Evolutionary conservation across 208 protist species (phyloP), one percentile per base, ranked within the genome.

Genomic region (Naegleria lovaniensis): DNA sequence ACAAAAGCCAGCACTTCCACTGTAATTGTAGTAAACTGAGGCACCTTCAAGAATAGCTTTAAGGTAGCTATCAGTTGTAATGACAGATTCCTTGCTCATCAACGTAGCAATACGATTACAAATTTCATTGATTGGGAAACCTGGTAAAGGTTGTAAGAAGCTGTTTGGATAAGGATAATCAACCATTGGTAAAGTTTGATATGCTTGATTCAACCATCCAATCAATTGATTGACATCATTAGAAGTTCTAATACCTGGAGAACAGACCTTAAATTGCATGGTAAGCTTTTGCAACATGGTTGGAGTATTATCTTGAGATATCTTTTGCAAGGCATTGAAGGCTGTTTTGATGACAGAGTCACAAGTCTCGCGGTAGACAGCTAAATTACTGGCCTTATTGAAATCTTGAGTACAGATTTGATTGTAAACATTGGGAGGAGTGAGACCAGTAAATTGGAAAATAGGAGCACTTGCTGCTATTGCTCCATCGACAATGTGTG

Each of bases 401-500:
- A 92, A 92, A 89, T 92, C 92, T 52, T 51, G 25, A 40, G 92
- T 93, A 79, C 91, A 85, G 51, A 93, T 90, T 33, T 76, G 29
- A 58, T 91, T 94, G 90, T 90, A 93, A 33, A n/a, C 15, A 90
- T 86, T 91, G 25, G 88, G 88, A 52, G 91, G 90, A 9, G 90
- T 89, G 1, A 94, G 88, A 19, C 92, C 92, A 16, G 89, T 55
- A 85, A 94, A 94, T 33, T 83, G 87, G 19, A 92, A 67, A 58
- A 95, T 93, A 5, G 95, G 95, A 16, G 94, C 94, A 4, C 92
- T 92, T 13, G 94, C 93, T 6, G 94, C 95, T 0, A 95, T 83
- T 11, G 93, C 91, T 40, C 91, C 95, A 85, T 93, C 94, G 1
- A 95, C 83, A n/a, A 94, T 58, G 29, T 96, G 90, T 40, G 96